Evolutionary conservation across 164 flowering plant species (phyloP), one percentile per base, ranked within the genome.

Genomic region (Hamamelis virginiana): DNA sequence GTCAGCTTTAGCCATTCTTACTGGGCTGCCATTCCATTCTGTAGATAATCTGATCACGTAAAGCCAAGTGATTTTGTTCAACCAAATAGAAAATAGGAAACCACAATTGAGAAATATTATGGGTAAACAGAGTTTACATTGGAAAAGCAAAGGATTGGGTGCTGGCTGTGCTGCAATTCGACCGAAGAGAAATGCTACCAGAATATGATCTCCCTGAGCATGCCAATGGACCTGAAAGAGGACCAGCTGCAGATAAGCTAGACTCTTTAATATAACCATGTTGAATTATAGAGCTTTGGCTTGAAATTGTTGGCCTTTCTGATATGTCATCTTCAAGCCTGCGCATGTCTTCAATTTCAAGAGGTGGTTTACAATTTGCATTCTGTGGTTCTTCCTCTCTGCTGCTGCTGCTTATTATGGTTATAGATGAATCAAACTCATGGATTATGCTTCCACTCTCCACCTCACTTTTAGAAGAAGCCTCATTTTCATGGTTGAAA

Each of bases 81-180:
- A 13, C 16, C 0, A n/a, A n/a, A 15, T 23, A 11, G 33, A 15
- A 16, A 33, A 38, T 14, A 21, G 18, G 55, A 1, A 41, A 18
- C 56, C 12, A 15, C 13, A 48, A 1, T 1, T 41, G 5, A 8
- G 45, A 12, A 18, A 8, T 9, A 12, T 9, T 28, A 12, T 18
- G 5, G 1, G 19, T 1, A 48, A 15, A 8, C 2, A 18, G 14
- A 51, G 56, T 10, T 73, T 83, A 83, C 86, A 81, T 68, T 28
- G 87, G 87, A 56, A 83, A 83, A 11, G 84, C 81, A 66, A 83
- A 83, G 26, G 84, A 83, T 27, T 75, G 61, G 1, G 72, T 47
- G 73, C 82, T 81, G 47, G 77, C 62, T 25, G 72, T 70, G 70
- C 83, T 78, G 72, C 75, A 65, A 52, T 59, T 80, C 22, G 80